Conservation (phyloP, 2,329 filamentous ascomycete genomes). For the Leptographium galeiforme region DNA sequence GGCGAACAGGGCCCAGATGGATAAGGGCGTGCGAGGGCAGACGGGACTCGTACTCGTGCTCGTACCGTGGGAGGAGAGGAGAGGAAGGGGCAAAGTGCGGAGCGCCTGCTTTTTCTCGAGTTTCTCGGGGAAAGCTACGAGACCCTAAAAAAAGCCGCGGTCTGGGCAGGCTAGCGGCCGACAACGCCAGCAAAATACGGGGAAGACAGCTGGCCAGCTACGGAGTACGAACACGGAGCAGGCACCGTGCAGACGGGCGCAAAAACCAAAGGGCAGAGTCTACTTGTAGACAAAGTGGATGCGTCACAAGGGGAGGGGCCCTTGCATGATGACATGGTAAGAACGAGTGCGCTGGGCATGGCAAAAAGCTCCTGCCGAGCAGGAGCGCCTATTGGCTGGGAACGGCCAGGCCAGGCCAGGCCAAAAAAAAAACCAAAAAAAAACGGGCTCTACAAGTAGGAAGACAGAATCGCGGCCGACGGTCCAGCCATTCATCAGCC, state of each 20-base stretch:
- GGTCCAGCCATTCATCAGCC: no score
- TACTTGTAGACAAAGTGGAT: background rate
- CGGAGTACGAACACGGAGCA: no score
- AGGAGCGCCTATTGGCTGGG: no score
- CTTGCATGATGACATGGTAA: background rate
- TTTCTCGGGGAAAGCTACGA: conserved; percentile 1
- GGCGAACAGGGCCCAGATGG: background rate
- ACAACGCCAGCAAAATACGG: no score
- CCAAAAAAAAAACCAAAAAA: no score
- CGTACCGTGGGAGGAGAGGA: background rate
- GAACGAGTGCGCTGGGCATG: background rate
- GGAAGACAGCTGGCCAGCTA: no score
- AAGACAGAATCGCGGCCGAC: no score
- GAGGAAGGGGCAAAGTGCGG: background rate
- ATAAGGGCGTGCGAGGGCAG: background rate
- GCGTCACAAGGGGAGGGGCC: background rate
- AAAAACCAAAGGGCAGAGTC: background rate
- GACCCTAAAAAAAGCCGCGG: conserved; percentile 1
- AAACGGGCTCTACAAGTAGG: no score
- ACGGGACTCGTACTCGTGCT: no score
- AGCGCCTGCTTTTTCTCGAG: background rate
- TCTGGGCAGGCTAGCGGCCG: background rate
- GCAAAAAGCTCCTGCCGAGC: background rate
- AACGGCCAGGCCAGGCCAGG: no score
- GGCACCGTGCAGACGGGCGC: background rate